Evolutionary conservation across 1,284 basidiomycete genomes (phyloP), one percentile per base, ranked within the genome.

Genomic region (Cronartium quercuum): DNA sequence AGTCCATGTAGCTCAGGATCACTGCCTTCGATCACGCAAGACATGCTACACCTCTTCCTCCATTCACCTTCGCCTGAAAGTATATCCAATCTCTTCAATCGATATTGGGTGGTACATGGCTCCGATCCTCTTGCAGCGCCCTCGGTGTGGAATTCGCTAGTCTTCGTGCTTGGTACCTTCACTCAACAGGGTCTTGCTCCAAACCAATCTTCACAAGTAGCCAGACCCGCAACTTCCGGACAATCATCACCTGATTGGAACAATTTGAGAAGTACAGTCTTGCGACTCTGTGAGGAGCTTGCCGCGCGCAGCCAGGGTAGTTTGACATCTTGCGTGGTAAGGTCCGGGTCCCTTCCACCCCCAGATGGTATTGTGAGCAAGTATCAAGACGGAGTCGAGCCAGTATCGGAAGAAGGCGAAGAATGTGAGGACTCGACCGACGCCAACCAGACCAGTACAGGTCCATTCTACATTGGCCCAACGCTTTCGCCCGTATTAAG

Each of bases 261-360:
- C 9, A 37, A 35, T 24, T 41, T 62, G 29, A 55, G 71, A 38
- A 58, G 66, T 42, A 44, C 57, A 9, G 37, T 75, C 40, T 29
- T 75, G 40, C 71, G 67, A 37, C 62, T 75, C 38, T 75, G 71
- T 40, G 71, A 75, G 62, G 65, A 66, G 41, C 51, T 75, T 18
- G 64, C 66, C 34, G 40, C 60, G 71, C 71, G 57, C 13, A 66
- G 60, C 60, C 64, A 75, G 9, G 71, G 66, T 44, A 65, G 71
- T 35, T 35, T 75, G 35, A 40, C 47, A 10, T 57, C 57, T 5
- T 75, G 65, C 21, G n/a, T 75, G 18, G 35, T 62, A 5, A 21
- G 58, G 58, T 29, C 63, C 21, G 70, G 62, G 38, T 37, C 62
- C n/a, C 42, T 35, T 66, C 64, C 64, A 35, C 71, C 65, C 29